phyloP scores from a whole-genome alignment of 2,329 filamentous ascomycete species.

The Bipolaris victoriae region DNA sequence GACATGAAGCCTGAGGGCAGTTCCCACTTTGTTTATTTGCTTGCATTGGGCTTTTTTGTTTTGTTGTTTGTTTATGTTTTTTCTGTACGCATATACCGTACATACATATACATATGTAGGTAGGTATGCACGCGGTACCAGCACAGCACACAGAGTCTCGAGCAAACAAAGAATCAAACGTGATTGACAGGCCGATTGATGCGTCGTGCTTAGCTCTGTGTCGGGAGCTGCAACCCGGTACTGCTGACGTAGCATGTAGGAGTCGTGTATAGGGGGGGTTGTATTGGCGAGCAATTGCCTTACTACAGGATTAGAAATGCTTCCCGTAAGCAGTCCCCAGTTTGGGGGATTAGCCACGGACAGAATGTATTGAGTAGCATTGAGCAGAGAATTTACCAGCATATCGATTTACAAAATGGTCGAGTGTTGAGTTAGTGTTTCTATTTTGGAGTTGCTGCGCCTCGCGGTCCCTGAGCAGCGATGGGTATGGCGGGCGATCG shows the following conservation, averaged over 20 bases:
- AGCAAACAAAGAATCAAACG: not conserved
- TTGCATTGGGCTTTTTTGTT: not conserved
- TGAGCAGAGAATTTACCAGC: slow-evolving; percentile 20
- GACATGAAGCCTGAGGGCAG: slow-evolving; percentile 3
- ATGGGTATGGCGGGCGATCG: slow-evolving; percentile 40
- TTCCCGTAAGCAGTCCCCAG: slow-evolving; percentile 14
- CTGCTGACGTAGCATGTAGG: slow-evolving; percentile 3
- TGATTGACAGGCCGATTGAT: not conserved
- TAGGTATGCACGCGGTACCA: not conserved
- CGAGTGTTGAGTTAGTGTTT: slow-evolving; percentile 33
- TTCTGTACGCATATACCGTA: not conserved
- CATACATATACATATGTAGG: not conserved
- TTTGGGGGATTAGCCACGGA: slow-evolving; percentile 11
- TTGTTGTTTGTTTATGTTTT: not conserved
- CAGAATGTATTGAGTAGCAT: slow-evolving; percentile 22
- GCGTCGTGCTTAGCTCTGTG: not conserved
- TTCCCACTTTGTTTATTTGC: not conserved
- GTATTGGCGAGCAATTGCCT: not conserved
- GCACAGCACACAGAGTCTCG: not conserved
- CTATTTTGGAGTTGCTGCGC: slow-evolving; percentile 47
- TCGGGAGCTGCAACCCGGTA: slow-evolving; percentile 1
- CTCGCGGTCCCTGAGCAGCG: slow-evolving; percentile 32
- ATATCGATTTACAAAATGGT: slow-evolving; percentile 22
- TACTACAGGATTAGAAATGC: slow-evolving; percentile 2
- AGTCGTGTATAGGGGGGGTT: not conserved